Evolutionary conservation across 441 rosid species (phyloP).

Genomic region (Biscutella laevigata): DNA sequence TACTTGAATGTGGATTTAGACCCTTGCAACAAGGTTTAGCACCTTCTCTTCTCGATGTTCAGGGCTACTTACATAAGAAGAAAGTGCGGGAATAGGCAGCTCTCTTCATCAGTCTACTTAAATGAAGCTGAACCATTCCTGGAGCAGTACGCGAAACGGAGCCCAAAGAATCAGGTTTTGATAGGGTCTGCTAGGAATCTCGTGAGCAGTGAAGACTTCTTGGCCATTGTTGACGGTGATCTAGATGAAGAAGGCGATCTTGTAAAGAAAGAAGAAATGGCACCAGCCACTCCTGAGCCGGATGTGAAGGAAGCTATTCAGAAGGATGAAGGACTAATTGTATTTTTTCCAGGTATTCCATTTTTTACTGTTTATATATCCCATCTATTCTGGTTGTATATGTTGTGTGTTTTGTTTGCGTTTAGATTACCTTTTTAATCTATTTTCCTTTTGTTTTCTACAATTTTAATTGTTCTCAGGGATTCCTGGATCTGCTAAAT

Average conservation of each 20-base stretch:
- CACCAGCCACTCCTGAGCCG: slow-evolving; percentile 40
- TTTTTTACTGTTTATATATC: background rate
- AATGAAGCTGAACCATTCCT: slow-evolving; percentile 95
- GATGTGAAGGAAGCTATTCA: slow-evolving; percentile 44
- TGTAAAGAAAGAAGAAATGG: slow-evolving; percentile 38
- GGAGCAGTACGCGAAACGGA: slow-evolving; percentile 73
- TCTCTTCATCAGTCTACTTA: slow-evolving; percentile 69
- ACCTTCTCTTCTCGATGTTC: slow-evolving; percentile 19
- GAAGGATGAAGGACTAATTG: slow-evolving; percentile 69
- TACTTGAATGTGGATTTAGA: slow-evolving; percentile 1
- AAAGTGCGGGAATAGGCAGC: slow-evolving; percentile 61
- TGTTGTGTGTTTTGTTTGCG: too few relatives aligned
- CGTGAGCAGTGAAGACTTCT: slow-evolving; percentile 66
- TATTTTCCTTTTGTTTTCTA: background rate
- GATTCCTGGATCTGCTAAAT: slow-evolving; percentile 95
- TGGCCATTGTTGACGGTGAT: slow-evolving; percentile 72
- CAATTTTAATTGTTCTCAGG: slow-evolving; percentile 36
- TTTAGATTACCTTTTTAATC: background rate
- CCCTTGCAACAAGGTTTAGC: too few relatives aligned
- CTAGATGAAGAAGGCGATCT: slow-evolving; percentile 94
- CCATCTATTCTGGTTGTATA: background rate
- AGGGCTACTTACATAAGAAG: slow-evolving; percentile 71
- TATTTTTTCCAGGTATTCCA: slow-evolving; percentile 82
- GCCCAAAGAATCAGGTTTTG: slow-evolving; percentile 61
- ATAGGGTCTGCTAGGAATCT: slow-evolving; percentile 86